These are phyloP conservation scores for Penicillium manginii DNA, from an alignment of 495 filamentous ascomycete species.

Conservation along the genomic window DNA sequence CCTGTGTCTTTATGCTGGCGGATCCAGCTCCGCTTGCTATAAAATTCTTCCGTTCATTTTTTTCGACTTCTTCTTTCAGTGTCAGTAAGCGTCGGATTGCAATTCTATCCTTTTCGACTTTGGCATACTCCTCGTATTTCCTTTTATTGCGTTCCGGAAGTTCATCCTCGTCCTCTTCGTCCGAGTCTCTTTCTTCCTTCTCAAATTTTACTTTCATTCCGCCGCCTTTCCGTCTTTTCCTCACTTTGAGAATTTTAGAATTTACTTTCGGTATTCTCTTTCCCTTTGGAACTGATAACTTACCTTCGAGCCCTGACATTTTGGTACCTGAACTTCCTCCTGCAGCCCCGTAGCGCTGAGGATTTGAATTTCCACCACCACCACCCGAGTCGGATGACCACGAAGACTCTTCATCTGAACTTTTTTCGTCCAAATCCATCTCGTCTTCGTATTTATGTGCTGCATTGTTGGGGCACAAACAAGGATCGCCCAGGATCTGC, in stretches of 20 bases:
- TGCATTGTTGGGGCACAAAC: background rate
- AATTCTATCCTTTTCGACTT: background rate
- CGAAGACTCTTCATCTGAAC: background rate
- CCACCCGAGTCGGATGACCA: background rate
- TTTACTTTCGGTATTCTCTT: no score
- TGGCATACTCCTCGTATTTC: background rate
- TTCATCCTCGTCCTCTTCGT: background rate
- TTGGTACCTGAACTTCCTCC: background rate
- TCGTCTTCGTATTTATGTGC: background rate
- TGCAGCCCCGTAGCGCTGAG: background rate
- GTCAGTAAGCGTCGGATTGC: background rate
- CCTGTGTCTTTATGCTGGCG: background rate
- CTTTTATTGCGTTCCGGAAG: background rate
- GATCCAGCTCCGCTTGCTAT: background rate
- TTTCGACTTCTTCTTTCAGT: background rate
- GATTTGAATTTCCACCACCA: background rate
- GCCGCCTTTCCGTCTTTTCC: no score
- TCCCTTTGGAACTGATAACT: no score
- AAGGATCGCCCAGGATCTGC: slow-evolving; percentile 4
- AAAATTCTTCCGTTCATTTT: background rate
- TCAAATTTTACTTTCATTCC: no score
- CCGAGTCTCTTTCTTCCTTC: no score
- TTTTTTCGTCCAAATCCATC: background rate
- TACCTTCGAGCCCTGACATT: background rate
- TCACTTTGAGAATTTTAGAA: no score